phyloP scores from a whole-genome alignment of 805 yeast genomes.

The Cyberlindnera xishuangbannaensis region DNA sequence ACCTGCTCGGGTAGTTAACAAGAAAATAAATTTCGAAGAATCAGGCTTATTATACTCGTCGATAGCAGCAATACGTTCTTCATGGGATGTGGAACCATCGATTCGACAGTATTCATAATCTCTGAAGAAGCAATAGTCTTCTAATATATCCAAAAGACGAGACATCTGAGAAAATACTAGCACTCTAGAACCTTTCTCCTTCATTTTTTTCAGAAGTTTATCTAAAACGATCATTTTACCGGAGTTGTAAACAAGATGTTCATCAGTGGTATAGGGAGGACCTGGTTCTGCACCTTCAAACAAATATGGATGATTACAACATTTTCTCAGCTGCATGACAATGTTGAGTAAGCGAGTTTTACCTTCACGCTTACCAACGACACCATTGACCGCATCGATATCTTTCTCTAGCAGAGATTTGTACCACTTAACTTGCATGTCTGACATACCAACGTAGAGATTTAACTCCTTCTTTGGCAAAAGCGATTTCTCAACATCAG shows the following conservation, averaged over 20 bases:
- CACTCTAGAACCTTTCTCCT: conserved; percentile 79
- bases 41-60: conserved; percentile 85
- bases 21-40: conserved; percentile 75
- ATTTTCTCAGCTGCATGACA: conserved; percentile 94
- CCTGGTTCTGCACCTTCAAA: conserved; percentile 99
- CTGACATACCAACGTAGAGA: conserved; percentile 89
- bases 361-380: conserved; percentile 88
- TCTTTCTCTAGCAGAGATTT: conserved; percentile 84
- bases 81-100: conserved; percentile 91
- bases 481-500: conserved; percentile 88
- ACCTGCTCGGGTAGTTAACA: conserved; percentile 93
- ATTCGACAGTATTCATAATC: conserved; percentile 85
- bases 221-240: conserved; percentile 90
- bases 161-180: conserved; percentile 93
- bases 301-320: conserved; percentile 95
- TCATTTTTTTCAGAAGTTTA: conserved; percentile 66
- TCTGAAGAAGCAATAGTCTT: conserved; percentile 84
- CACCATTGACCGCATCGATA: conserved; percentile 94
- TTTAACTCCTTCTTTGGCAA: conserved; percentile 89
- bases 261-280: conserved; percentile 95
- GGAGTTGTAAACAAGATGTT: conserved; percentile 82
- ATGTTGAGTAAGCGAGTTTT: conserved; percentile 87
- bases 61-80: conserved; percentile 85
- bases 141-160: conserved; percentile 80
- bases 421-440: conserved; percentile 93